phyloP scores from a whole-genome alignment of 768 basidiomycete species.

The Cyathus striatus region DNA sequence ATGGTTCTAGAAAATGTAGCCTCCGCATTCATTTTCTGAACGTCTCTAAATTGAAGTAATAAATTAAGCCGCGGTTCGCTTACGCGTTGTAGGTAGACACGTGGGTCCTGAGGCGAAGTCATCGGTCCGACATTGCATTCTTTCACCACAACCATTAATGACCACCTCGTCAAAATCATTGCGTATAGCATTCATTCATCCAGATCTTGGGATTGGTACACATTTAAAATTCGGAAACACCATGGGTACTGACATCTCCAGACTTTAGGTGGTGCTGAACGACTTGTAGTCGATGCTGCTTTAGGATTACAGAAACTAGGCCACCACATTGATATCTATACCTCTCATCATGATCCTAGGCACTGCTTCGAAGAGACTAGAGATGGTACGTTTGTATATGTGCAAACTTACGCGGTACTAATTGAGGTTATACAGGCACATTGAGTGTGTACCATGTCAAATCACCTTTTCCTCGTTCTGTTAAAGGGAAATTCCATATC shows the following conservation, averaged over 20 bases:
- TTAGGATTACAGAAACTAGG: conserved; percentile 81
- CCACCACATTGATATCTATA: conserved; percentile 85
- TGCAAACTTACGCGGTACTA: not conserved
- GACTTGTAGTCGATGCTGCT: conserved; percentile 93
- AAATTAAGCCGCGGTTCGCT: no score
- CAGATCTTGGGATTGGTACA: conserved; percentile 90
- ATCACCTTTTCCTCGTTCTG: conserved; percentile 76
- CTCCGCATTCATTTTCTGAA: no score
- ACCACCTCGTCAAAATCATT: conserved; percentile 7
- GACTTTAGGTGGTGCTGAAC: conserved; percentile 85
- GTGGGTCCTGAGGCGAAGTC: no score
- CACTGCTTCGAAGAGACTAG: conserved; percentile 94
- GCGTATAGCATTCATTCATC: conserved; percentile 82
- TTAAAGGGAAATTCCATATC: conserved; percentile 82
- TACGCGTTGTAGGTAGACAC: no score
- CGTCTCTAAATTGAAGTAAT: no score
- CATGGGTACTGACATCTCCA: conserved; percentile 6
- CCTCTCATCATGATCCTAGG: conserved; percentile 82
- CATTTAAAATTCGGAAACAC: conserved; percentile 7
- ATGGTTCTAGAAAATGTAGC: no score
- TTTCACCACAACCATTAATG: no score
- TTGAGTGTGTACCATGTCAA: conserved; percentile 68
- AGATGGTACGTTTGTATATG: conserved; percentile 56
- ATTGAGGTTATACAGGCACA: conserved; percentile 47
- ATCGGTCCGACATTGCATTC: no score